These are phyloP conservation scores for Eucalyptus regnans DNA, from an alignment of 345 rosid genomes.

Conservation along the genomic window DNA sequence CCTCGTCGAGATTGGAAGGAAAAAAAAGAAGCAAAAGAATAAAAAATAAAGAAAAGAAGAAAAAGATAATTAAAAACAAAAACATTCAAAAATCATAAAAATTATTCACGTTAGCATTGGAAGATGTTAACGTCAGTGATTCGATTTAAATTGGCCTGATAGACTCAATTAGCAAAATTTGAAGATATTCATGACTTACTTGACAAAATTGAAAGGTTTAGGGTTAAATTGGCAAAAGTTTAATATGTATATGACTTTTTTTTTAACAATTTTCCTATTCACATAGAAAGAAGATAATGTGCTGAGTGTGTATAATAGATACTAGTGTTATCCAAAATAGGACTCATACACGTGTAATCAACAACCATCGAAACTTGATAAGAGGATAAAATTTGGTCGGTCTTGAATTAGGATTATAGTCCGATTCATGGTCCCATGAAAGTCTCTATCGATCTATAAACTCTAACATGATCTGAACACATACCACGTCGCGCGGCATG, in stretches of 20 bases:
- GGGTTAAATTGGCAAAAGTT: accelerated
- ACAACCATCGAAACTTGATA: background rate
- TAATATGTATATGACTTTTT: background rate
- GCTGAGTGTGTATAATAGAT: background rate
- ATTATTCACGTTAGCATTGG: too few species aligned
- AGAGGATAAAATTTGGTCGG: background rate
- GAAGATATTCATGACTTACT: too few species aligned
- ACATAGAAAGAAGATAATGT: background rate
- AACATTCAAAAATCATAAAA: too few species aligned
- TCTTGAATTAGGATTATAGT: background rate
- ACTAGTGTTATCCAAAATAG: background rate
- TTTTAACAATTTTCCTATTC: background rate
- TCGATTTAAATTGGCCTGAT: too few species aligned
- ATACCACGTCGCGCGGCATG: background rate
- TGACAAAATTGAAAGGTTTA: background rate
- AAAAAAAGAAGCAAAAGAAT: too few species aligned
- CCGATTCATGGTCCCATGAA: background rate
- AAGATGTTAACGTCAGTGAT: background rate
- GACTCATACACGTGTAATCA: background rate
- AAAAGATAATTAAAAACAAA: too few species aligned
- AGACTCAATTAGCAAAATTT: too few species aligned
- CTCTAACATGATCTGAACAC: background rate
- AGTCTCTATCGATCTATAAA: background rate
- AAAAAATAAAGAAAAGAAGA: too few species aligned
- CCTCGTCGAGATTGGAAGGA: too few species aligned